Evolutionary conservation across 2,329 filamentous ascomycete genomes (phyloP).

Genomic region (Fusarium floridanum): DNA sequence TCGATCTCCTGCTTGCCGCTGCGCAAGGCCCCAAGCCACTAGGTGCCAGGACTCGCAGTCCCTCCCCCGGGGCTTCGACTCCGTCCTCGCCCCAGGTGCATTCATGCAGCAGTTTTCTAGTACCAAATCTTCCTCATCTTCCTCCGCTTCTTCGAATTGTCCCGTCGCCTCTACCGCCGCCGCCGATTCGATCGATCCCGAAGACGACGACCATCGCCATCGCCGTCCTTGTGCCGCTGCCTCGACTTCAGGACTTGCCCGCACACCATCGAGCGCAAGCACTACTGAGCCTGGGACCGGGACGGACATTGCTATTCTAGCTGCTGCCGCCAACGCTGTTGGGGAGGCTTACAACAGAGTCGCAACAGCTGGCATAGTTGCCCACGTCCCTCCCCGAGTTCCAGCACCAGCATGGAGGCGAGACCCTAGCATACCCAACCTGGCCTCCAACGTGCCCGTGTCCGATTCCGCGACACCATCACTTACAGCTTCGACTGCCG

Average conservation of each 20-base stretch:
- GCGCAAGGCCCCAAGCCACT: constrained; percentile 42
- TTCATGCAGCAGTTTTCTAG: constrained; percentile 50
- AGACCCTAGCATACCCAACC: constrained; percentile 33
- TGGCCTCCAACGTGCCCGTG: constrained; percentile 37
- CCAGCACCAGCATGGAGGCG: constrained; percentile 41
- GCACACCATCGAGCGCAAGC: constrained; percentile 19
- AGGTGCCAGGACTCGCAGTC: constrained; percentile 45
- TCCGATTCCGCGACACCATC: constrained; percentile 21
- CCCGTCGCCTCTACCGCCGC: constrained; percentile 10
- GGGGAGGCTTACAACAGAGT: constrained; percentile 27
- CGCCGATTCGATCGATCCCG: constrained; percentile 33
- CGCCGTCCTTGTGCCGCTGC: constrained; percentile 25
- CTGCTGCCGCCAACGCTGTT: constrained; percentile 24
- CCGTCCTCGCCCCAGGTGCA: constrained; percentile 44
- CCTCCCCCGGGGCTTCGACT: constrained; percentile 44
- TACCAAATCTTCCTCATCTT: constrained; percentile 39
- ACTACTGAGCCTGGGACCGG: constrained; percentile 14
- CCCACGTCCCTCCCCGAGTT: constrained; percentile 28
- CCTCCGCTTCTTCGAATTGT: constrained; percentile 25
- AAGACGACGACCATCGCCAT: constrained; percentile 24
- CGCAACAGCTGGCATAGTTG: constrained; percentile 24
- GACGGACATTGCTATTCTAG: constrained; percentile 21
- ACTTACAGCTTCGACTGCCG: constrained; percentile 25
- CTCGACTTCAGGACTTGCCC: constrained; percentile 20
- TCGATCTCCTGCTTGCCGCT: constrained; percentile 46